A percentile compares a stretch with the other conserved stretches of the same genome.
phyloP scores from a whole-genome alignment of 495 filamentous ascomycete genomes.

The Thermothielavioides terrestris region DNA sequence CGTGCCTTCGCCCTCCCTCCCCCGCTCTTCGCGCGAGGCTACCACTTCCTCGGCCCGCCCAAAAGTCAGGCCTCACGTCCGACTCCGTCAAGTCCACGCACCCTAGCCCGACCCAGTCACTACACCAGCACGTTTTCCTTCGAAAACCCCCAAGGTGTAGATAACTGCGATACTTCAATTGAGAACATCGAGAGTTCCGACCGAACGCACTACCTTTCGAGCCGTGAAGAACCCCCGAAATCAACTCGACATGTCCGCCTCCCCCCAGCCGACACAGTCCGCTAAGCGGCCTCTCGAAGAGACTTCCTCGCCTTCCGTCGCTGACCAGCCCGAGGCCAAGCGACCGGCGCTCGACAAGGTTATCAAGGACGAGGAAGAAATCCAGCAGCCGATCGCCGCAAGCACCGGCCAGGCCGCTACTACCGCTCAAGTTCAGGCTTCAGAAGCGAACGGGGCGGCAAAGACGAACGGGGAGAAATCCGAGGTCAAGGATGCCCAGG shows the following conservation, averaged over 20 bases:
- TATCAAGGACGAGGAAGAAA: constrained; percentile 46
- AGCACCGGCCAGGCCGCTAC: constrained; percentile 31
- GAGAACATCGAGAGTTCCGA: constrained; percentile 43
- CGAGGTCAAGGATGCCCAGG: constrained; percentile 51
- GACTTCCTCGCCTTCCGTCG: constrained; percentile 84
- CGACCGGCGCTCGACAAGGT: constrained; percentile 92
- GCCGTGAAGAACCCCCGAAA: constrained; percentile 24
- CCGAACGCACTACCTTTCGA: constrained; percentile 12
- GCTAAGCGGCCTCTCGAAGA: constrained; percentile 95
- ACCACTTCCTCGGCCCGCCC: constrained; percentile 20
- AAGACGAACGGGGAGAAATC: constrained; percentile 46
- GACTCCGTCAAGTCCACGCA: constrained; percentile 14
- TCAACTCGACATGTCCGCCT: constrained; percentile 45
- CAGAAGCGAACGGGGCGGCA: constrained; percentile 37
- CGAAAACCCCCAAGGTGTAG: constrained; percentile 74
- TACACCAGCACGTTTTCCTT: constrained; percentile 89
- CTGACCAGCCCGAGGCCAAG: constrained; percentile 94
- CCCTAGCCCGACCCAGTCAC: constrained; percentile 27
- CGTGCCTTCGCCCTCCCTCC: constrained; percentile 12
- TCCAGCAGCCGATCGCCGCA: constrained; percentile 30
- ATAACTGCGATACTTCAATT: constrained; percentile 47
- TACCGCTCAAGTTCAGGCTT: constrained; percentile 6
- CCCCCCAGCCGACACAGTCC: constrained; percentile 47
- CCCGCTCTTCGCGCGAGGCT: constrained; percentile 10
- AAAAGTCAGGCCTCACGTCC: constrained; percentile 18